These are phyloP conservation scores for Acaromyces ingoldii DNA, from an alignment of 1,284 basidiomycete species.

Conservation along the genomic window DNA sequence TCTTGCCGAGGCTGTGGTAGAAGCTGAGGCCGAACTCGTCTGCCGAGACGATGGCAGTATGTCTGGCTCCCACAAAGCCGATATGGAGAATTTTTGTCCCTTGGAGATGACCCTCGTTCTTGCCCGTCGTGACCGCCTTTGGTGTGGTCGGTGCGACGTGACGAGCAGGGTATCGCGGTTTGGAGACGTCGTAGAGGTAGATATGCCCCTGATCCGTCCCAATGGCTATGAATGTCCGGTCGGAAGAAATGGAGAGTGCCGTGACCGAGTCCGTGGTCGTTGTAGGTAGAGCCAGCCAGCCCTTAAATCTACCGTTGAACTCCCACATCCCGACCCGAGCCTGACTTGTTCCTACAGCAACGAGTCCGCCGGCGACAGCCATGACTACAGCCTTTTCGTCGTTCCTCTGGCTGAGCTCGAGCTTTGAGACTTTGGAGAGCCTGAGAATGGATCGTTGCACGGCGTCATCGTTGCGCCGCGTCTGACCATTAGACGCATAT, in stretches of 20 bases:
- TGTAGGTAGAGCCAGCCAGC: background rate
- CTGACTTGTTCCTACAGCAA: slow-evolving; percentile 78
- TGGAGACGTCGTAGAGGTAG: slow-evolving; percentile 75
- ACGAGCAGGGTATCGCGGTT: slow-evolving; percentile 60
- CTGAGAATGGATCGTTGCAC: background rate
- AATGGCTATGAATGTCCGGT: slow-evolving; percentile 85
- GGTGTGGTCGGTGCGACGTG: slow-evolving; percentile 68
- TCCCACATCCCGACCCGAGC: slow-evolving; percentile 69
- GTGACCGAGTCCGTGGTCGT: slow-evolving; percentile 69
- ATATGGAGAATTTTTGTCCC: slow-evolving; percentile 81
- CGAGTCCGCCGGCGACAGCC: slow-evolving; percentile 71
- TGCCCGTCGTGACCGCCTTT: slow-evolving; percentile 67
- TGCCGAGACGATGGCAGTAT: slow-evolving; percentile 86
- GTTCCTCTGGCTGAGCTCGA: slow-evolving; percentile 1
- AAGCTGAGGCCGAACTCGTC: slow-evolving; percentile 89
- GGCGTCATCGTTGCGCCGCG: background rate
- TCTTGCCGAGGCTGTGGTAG: slow-evolving; percentile 89
- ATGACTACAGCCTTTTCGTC: slow-evolving; percentile 60
- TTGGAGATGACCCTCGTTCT: slow-evolving; percentile 84
- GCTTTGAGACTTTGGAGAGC: background rate
- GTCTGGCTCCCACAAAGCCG: slow-evolving; percentile 85
- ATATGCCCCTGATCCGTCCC: slow-evolving; percentile 83
- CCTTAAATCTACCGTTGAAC: slow-evolving; percentile 38
- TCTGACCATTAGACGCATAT: background rate
- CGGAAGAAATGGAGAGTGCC: slow-evolving; percentile 81